Evolutionary conservation across 495 filamentous ascomycete genomes (phyloP), one percentile per base, ranked within the genome.

Genomic region (Amniculicola lignicola): DNA sequence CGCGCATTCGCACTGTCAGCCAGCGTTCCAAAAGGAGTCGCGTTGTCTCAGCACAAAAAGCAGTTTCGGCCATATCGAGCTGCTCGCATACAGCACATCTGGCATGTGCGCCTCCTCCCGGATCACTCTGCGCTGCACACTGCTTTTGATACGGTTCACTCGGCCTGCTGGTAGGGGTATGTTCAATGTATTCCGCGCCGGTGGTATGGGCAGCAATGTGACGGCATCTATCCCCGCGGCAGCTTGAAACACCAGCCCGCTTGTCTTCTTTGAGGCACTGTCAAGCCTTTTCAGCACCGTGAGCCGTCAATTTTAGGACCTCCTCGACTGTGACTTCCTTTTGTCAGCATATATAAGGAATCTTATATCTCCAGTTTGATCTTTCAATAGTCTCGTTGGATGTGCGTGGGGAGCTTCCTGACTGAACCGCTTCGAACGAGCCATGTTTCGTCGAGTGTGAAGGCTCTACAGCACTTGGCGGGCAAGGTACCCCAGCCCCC

Each of bases 231-330:
- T 15, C 19, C 51, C 18, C 29, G n/a, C 19, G 51, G 45, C 51
- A 55, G 22, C 33, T 21, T 61, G 58, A 61, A 61, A 61, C 58
- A 61, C 24, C 38, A 16, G 38, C n/a, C 58, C 58, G 50, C 49
- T n/a, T n/a, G n/a, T n/a, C n/a, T n/a, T n/a, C n/a, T n/a, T n/a
- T n/a, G n/a, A n/a, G n/a, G n/a, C n/a, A n/a, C n/a, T n/a, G n/a
- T n/a, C n/a, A n/a, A n/a, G n/a, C n/a, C n/a, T n/a, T n/a, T n/a
- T n/a, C n/a, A n/a, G n/a, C n/a, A n/a, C n/a, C n/a, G n/a, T n/a
- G n/a, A n/a, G n/a, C n/a, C n/a, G n/a, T n/a, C n/a, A n/a, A n/a
- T n/a, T n/a, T n/a, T n/a, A n/a, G n/a, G n/a, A n/a, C n/a, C n/a
- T n/a, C n/a, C n/a, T n/a, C n/a, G n/a, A n/a, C n/a, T n/a, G n/a